Percentiles rank a stretch among this genome's conserved stretches.
Conservation (phyloP, 495 filamentous ascomycete genomes). For the Sordaria brevicollis region DNA sequence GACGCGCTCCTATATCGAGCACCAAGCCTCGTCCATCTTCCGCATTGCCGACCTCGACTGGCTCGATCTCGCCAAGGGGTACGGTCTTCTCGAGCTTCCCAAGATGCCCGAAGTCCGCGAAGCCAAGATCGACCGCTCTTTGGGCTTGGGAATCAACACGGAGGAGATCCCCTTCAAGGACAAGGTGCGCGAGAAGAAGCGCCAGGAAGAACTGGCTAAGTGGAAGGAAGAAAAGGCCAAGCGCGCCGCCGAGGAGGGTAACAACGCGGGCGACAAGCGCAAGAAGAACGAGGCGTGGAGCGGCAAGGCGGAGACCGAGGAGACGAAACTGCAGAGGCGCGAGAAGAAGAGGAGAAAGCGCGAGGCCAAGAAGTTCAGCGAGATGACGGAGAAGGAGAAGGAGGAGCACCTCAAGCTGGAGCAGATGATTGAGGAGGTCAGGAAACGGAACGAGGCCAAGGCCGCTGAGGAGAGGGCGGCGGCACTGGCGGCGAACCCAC, state of each 20-base stretch:
- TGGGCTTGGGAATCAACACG: constrained; percentile 81
- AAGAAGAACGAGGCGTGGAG: constrained; percentile 70
- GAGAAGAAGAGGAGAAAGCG: constrained; percentile 66
- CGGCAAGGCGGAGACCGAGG: constrained; percentile 61
- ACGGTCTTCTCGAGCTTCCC: constrained; percentile 71
- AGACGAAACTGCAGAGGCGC: constrained; percentile 51
- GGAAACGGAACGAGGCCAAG: constrained; percentile 43
- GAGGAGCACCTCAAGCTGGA: constrained; percentile 60
- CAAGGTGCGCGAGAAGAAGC: constrained; percentile 60
- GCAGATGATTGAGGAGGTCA: constrained; percentile 61
- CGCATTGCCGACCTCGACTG: constrained; percentile 73
- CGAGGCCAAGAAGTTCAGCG: constrained; percentile 55
- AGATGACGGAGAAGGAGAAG: constrained; percentile 66
- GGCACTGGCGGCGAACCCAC: constrained; percentile 47
- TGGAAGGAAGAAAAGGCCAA: constrained; percentile 18
- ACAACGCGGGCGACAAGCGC: constrained; percentile 29
- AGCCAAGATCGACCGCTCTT: constrained; percentile 55
- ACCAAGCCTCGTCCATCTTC: constrained; percentile 86
- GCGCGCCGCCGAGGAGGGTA: constrained; percentile 12
- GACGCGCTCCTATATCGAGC: constrained; percentile 83
- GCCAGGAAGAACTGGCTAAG: constrained; percentile 38
- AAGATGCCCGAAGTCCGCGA: constrained; percentile 86
- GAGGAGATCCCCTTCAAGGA: constrained; percentile 61
- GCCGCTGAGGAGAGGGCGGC: constrained; percentile 21
- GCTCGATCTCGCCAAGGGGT: constrained; percentile 67